Evolutionary conservation across 208 protist genomes (phyloP).

Genomic region (Trichomonas gallinae): DNA sequence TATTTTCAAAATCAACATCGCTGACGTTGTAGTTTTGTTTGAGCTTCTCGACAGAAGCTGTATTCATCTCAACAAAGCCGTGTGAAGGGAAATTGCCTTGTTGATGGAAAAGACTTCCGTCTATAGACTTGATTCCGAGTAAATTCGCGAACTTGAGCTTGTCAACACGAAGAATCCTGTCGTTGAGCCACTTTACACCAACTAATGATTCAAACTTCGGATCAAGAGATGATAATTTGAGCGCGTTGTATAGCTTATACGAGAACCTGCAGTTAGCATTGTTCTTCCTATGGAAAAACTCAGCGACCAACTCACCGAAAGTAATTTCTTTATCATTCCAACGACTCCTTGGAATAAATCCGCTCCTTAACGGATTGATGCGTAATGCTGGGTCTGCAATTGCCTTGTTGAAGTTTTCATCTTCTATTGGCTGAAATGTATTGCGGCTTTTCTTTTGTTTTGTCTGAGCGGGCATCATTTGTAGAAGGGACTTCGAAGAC

Average conservation of each 20-base stretch:
- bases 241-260: neutral
- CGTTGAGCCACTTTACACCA: neutral
- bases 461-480: neutral
- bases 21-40: neutral
- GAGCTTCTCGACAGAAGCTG: neutral
- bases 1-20: neutral
- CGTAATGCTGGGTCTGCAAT: neutral
- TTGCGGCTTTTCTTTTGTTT: neutral
- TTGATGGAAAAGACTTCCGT: neutral
- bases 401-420: neutral
- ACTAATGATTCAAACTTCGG: neutral
- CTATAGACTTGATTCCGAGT: neutral
- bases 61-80: neutral
- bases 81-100: slow-evolving; percentile 14
- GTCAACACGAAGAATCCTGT: neutral
- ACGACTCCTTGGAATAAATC: neutral
- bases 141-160: neutral
- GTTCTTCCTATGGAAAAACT: neutral
- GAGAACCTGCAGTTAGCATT: neutral
- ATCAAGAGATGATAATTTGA: neutral
- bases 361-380: neutral
- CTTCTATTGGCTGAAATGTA: neutral
- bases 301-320: neutral
- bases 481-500: neutral
- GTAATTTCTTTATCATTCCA: neutral